These are phyloP conservation scores for Colletotrichum melonis DNA, from an alignment of 2,329 filamentous ascomycete genomes.

Conservation along the genomic window DNA sequence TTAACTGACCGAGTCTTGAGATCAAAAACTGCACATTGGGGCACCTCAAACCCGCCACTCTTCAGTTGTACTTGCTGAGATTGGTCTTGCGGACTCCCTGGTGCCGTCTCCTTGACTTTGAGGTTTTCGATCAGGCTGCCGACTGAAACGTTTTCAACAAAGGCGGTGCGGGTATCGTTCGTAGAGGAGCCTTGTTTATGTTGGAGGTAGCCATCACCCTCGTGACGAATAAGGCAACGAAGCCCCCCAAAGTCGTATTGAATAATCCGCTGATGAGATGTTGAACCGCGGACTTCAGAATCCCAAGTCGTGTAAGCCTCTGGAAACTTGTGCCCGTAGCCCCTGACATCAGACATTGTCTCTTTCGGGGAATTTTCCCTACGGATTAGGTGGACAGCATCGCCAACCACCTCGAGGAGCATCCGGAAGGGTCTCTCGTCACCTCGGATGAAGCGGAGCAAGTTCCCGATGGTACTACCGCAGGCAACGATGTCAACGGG, in stretches of 20 bases:
- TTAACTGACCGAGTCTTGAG: constrained; percentile 54
- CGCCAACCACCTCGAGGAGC: constrained; percentile 63
- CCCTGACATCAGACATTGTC: constrained; percentile 63
- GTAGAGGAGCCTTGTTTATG: constrained; percentile 5
- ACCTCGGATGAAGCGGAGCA: constrained; percentile 65
- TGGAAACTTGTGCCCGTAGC: constrained; percentile 75
- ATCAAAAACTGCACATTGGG: constrained; percentile 52
- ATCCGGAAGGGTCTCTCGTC: constrained; percentile 66
- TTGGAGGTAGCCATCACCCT: constrained; percentile 66
- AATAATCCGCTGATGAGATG: constrained; percentile 72
- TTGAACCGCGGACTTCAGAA: constrained; percentile 61
- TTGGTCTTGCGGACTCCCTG: not conserved
- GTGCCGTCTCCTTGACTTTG: not conserved
- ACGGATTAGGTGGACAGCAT: constrained; percentile 72
- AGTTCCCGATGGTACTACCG: constrained; percentile 69
- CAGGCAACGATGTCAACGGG: constrained; percentile 69
- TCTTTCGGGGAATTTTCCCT: constrained; percentile 70
- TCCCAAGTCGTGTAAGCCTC: constrained; percentile 76
- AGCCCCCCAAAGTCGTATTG: constrained; percentile 67
- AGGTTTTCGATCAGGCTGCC: not conserved
- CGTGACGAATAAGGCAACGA: constrained; percentile 64
- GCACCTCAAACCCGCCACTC: constrained; percentile 40
- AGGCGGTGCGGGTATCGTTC: no score
- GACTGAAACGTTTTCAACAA: not conserved
- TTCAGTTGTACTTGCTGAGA: not conserved